Base-by-base conservation (phyloP, 163 green algal species). In the Scenedesmus sp. region DNA sequence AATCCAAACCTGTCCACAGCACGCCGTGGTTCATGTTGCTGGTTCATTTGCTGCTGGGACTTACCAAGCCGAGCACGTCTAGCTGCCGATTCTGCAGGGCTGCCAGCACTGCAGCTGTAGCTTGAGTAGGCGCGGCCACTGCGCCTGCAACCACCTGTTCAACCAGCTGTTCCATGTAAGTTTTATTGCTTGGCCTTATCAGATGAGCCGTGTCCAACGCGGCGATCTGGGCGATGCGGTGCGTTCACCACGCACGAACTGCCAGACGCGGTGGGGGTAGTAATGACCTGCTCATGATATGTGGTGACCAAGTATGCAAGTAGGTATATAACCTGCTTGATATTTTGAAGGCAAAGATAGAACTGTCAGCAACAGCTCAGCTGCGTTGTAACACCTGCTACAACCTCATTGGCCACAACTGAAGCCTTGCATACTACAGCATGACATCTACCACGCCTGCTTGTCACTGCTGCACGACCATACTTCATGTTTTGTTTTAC, bases 11-110 rank as follows among this genome's bases (percentile, higher is more conserved):
- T 80, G 26, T 13, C 2, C 44, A 7, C 30, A 72, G 20, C 22
- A 7, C 33, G 20, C 33, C 4, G 24, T 44, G 12, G 30, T 80
- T 44, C 5, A 80, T 44, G 20, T 13, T 81, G 65, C 10, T 81
- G 72, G 1, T 15, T 13, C 35, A 49, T 44, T 24, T 6, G 35
- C 35, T 33, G 15, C 33, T 80, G 1, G 12, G 7, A 13, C 85
- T 84, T n/a, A 90, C 85, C 85, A 90, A 37, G n/a, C 35, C 35
- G 33, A 90, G 72, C 33, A 90, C 85, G n/a, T 40, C 33, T 1
- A 90, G 72, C 13, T 37, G 15, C 10, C 51, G 16, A 0, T 56
- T 94, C 94, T 94, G 97, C 95, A 90, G 44, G 24, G 85, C 85
- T 37, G 44, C 30, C 42, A 84, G 46, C 12, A 90, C n/a, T 42